Evolutionary conservation across 352 stramenopile genomes (phyloP).

Genomic region (Globisporangium acanthophoron): DNA sequence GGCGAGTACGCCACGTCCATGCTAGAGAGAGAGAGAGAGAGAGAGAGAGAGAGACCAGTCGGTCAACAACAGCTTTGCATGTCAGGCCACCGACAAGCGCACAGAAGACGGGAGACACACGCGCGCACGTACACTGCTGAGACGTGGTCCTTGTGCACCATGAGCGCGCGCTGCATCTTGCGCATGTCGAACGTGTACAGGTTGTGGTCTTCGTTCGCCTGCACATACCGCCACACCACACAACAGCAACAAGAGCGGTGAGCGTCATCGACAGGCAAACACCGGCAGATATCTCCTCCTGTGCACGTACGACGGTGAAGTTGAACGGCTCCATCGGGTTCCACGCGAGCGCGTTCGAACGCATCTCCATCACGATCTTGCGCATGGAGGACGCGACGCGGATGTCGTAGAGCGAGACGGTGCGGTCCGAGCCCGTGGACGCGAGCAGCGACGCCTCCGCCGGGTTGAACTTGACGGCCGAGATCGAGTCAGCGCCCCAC

Average conservation of each 20-base stretch:
- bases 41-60: not conserved
- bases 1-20: conserved; percentile 97
- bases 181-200: conserved; percentile 99
- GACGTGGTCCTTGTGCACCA: conserved; percentile 99
- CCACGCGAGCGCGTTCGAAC: conserved; percentile 97
- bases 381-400: conserved; percentile 90
- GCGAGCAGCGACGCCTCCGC: conserved; percentile 94
- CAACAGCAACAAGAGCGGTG: not conserved
- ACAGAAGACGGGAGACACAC: too few relatives aligned
- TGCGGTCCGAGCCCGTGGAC: conserved; percentile 92
- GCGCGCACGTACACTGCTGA: conserved; percentile 85
- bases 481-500: conserved; percentile 96
- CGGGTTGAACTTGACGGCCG: conserved; percentile 93
- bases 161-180: conserved; percentile 90
- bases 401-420: conserved; percentile 92
- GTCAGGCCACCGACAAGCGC: too few relatives aligned
- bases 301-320: conserved; percentile 94
- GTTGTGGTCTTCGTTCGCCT: conserved; percentile 99
- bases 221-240: not conserved
- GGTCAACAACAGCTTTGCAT: too few relatives aligned
- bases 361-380: conserved; percentile 96
- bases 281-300: too few relatives aligned
- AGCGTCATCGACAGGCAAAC: conserved; percentile 5
- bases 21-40: conserved; percentile 17
- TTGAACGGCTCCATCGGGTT: conserved; percentile 99